These are phyloP conservation scores for Testicularia cyperi DNA, from an alignment of 1,284 basidiomycete species.

Conservation along the genomic window DNA sequence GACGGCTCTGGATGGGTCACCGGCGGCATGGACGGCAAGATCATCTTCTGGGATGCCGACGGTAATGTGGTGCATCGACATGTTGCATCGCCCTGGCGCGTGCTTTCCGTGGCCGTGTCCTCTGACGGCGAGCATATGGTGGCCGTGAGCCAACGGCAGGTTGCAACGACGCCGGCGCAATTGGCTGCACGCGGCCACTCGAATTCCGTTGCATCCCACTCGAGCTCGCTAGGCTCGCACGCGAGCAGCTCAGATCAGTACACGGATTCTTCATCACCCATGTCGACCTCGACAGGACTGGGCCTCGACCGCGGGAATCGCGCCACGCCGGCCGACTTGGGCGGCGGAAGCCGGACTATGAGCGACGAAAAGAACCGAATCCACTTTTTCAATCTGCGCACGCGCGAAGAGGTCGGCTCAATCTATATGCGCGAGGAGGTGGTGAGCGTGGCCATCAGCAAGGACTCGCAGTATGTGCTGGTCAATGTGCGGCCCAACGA, in stretches of 20 bases:
- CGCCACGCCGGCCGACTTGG: slow-evolving; percentile 21
- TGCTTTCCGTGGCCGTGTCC: slow-evolving; percentile 82
- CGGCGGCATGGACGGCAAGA: slow-evolving; percentile 81
- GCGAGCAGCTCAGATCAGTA: slow-evolving; percentile 23
- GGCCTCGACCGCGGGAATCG: slow-evolving; percentile 7
- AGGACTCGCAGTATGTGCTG: slow-evolving; percentile 81
- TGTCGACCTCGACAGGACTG: slow-evolving; percentile 11
- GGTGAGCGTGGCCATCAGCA: slow-evolving; percentile 69
- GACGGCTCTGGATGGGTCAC: slow-evolving; percentile 88
- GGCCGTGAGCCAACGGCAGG: slow-evolving; percentile 65
- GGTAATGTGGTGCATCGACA: slow-evolving; percentile 74
- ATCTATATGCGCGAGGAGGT: slow-evolving; percentile 71
- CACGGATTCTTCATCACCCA: slow-evolving; percentile 18
- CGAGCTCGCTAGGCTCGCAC: no score
- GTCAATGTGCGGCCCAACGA: slow-evolving; percentile 73
- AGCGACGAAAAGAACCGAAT: slow-evolving; percentile 65
- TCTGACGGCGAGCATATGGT: slow-evolving; percentile 81
- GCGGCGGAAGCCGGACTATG: slow-evolving; percentile 60
- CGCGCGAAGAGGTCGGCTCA: slow-evolving; percentile 62
- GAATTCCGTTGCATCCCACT: slow-evolving; percentile 11
- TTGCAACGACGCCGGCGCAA: slow-evolving; percentile 4
- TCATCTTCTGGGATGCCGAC: slow-evolving; percentile 73
- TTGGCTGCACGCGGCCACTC: slow-evolving; percentile 8
- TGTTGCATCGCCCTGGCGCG: slow-evolving; percentile 75
- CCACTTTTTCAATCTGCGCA: slow-evolving; percentile 73